A percentile compares a stretch with the other conserved stretches of the same genome.
phyloP scores from a whole-genome alignment of 108 stramenopile genomes.

The Epipyxis sp. region DNA sequence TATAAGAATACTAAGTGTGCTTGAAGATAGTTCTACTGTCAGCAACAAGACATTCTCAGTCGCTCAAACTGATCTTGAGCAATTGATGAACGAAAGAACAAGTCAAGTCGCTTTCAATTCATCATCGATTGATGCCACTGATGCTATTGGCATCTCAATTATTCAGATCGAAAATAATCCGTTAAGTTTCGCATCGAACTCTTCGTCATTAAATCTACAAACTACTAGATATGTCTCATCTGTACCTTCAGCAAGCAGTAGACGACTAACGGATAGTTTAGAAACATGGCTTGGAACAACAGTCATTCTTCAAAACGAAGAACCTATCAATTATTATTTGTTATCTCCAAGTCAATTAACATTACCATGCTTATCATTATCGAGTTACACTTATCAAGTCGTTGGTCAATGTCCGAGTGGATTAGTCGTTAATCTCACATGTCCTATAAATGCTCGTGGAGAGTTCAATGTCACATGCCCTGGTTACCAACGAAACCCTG shows the following conservation, averaged over 20 bases:
- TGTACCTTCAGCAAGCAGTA: neutral
- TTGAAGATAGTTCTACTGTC: neutral
- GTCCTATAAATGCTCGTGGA: neutral
- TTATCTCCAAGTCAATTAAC: neutral
- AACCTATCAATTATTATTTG: neutral
- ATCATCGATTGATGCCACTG: neutral
- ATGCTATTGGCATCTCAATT: neutral
- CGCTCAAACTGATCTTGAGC: neutral
- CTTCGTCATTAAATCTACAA: neutral
- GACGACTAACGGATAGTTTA: neutral
- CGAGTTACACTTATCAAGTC: neutral
- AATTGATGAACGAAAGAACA: neutral
- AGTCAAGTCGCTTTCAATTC: neutral
- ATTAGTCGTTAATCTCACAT: neutral
- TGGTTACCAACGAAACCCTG: neutral
- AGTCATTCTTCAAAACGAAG: neutral
- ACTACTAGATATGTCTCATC: neutral
- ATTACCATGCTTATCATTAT: neutral
- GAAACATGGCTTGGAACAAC: neutral
- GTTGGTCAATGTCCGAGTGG: neutral
- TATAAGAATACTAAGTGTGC: neutral
- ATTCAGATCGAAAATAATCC: slow-evolving; percentile 11
- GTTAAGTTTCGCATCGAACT: neutral
- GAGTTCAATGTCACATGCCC: neutral
- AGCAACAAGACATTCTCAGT: neutral